Conservation (phyloP, 768 basidiomycete genomes). For the Cytidiella melzeri region DNA sequence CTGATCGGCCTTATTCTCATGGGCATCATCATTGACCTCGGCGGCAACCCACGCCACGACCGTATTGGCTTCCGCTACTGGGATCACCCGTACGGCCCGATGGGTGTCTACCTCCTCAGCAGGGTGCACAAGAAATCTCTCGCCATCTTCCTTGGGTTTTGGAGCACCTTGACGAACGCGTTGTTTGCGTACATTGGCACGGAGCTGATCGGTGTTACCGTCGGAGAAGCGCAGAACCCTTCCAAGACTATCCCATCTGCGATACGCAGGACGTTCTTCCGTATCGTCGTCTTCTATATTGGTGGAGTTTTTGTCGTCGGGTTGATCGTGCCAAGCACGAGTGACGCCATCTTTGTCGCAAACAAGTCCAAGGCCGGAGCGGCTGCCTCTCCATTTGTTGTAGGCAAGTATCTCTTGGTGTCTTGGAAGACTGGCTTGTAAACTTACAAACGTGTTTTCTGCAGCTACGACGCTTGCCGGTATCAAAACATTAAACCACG, state of each 20-base stretch:
- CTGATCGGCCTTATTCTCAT: constrained; percentile 44
- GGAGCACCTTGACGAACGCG: constrained; percentile 65
- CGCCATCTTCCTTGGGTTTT: constrained; percentile 63
- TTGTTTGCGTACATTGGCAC: constrained; percentile 73
- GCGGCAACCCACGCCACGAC: constrained; percentile 35
- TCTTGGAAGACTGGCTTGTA: no score
- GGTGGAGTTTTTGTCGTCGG: constrained; percentile 69
- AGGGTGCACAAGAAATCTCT: constrained; percentile 44
- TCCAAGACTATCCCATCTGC: constrained; percentile 68
- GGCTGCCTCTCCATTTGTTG: constrained; percentile 62
- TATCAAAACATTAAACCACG: constrained; percentile 52
- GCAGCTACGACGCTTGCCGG: constrained; percentile 39
- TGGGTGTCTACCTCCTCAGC: constrained; percentile 45
- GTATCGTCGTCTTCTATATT: constrained; percentile 59
- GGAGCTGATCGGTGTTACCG: constrained; percentile 66
- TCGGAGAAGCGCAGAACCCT: constrained; percentile 61
- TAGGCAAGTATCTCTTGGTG: constrained; percentile 29
- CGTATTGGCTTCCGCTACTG: constrained; percentile 32
- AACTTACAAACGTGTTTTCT: no score
- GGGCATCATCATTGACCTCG: constrained; percentile 60
- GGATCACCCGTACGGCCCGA: constrained; percentile 49
- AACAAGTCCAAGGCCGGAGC: constrained; percentile 37
- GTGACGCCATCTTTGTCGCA: constrained; percentile 35
- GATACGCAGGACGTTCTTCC: constrained; percentile 59
- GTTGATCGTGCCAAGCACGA: constrained; percentile 58